These are phyloP conservation scores for Argentina anserina DNA, from an alignment of 306 rosid genomes.

Conservation along the genomic window DNA sequence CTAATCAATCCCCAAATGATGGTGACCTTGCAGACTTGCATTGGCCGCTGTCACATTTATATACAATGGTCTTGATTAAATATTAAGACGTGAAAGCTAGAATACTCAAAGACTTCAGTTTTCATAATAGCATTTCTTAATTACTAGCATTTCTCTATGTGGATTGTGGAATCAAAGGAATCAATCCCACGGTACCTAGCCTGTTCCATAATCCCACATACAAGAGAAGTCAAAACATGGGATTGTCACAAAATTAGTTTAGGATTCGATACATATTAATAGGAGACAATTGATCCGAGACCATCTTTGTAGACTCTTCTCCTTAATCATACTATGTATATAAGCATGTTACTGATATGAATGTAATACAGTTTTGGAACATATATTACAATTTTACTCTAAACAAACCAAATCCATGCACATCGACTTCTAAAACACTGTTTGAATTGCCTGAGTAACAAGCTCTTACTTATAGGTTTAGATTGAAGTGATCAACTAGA, in stretches of 20 bases:
- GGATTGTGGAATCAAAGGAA: neutral
- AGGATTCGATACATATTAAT: neutral
- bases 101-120: neutral
- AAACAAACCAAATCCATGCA: too few relatives aligned
- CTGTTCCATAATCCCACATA: neutral
- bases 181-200: neutral
- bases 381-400: too few relatives aligned
- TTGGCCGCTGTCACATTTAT: neutral
- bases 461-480: too few relatives aligned
- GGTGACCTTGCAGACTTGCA: constrained; percentile 4
- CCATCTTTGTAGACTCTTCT: too few relatives aligned
- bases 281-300: too few relatives aligned
- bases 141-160: neutral
- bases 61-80: neutral
- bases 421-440: too few relatives aligned
- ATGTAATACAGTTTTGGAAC: too few relatives aligned
- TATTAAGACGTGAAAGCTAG: neutral
- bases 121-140: neutral
- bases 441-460: too few relatives aligned
- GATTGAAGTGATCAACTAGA: too few relatives aligned
- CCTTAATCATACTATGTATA: too few relatives aligned
- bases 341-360: too few relatives aligned
- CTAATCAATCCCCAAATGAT: neutral
- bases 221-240: neutral
- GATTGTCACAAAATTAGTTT: neutral